Evolutionary conservation across 768 basidiomycete genomes (phyloP).

Genomic region (Piloderma croceum): DNA sequence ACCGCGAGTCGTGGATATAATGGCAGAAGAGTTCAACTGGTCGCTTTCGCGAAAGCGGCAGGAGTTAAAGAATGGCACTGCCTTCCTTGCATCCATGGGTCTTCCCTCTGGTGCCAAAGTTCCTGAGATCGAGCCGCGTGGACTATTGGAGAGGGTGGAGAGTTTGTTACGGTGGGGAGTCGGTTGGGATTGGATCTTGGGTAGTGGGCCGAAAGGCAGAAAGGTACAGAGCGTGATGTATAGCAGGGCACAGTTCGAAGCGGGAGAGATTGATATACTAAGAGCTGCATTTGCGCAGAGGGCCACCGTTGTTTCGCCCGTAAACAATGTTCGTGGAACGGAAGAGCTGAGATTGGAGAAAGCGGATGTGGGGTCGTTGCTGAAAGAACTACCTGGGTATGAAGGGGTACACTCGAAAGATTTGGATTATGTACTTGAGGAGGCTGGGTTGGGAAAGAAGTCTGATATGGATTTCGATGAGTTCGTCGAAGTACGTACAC

Average conservation of each 20-base stretch:
- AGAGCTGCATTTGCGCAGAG: constrained; percentile 33
- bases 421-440: constrained; percentile 67
- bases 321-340: constrained; percentile 15
- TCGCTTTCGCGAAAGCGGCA: constrained; percentile 45
- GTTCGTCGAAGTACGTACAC: constrained; percentile 70
- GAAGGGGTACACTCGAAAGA: constrained; percentile 57
- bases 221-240: constrained; percentile 26
- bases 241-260: constrained; percentile 50
- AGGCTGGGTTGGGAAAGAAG: constrained; percentile 60
- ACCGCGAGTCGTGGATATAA: constrained; percentile 85
- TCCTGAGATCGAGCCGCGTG: neutral
- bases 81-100: constrained; percentile 84
- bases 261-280: constrained; percentile 41
- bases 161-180: too few relatives aligned
- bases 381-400: constrained; percentile 49
- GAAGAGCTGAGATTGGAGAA: constrained; percentile 33
- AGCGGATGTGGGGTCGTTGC: constrained; percentile 34
- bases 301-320: constrained; percentile 32
- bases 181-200: constrained; percentile 17
- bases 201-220: neutral
- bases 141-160: constrained; percentile 15
- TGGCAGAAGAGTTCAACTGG: constrained; percentile 86
- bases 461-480: constrained; percentile 71
- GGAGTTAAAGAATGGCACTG: constrained; percentile 55
- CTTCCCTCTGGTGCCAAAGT: constrained; percentile 48